Evolutionary conservation across 495 filamentous ascomycete genomes (phyloP).

Genomic region (Immersiella caudata): DNA sequence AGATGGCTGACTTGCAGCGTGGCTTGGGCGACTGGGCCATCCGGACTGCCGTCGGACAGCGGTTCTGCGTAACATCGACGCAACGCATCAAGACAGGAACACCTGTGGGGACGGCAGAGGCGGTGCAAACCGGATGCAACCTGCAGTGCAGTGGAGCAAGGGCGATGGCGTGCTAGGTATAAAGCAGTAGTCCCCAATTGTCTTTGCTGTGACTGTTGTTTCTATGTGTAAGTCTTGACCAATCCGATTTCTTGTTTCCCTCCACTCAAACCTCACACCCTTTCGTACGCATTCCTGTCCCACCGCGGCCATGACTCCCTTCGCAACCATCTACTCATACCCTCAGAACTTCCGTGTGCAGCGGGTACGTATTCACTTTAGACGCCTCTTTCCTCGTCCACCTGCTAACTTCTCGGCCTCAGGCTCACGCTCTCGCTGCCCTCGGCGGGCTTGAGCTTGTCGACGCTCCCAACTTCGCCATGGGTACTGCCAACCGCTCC

Average conservation of each 20-base stretch:
- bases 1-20: background rate
- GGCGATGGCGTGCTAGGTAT: background rate
- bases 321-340: constrained; percentile 57
- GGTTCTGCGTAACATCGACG: background rate
- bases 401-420: background rate
- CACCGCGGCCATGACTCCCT: constrained; percentile 49
- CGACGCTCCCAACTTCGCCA: constrained; percentile 44
- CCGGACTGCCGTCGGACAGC: too few species aligned
- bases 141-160: background rate
- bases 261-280: background rate
- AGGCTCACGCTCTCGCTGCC: constrained; percentile 57
- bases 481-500: constrained; percentile 49
- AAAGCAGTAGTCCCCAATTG: background rate
- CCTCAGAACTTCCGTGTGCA: constrained; percentile 51
- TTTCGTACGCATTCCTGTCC: background rate
- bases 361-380: constrained; percentile 44
- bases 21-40: too few species aligned
- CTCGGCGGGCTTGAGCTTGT: constrained; percentile 54
- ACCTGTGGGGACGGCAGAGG: background rate
- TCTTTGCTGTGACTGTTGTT: background rate
- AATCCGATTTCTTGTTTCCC: background rate
- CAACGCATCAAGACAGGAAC: background rate
- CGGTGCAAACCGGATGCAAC: background rate
- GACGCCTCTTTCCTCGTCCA: background rate
- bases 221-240: background rate